Conservation (phyloP, 176 grass and related monocot genomes). For the Poa annua region DNA sequence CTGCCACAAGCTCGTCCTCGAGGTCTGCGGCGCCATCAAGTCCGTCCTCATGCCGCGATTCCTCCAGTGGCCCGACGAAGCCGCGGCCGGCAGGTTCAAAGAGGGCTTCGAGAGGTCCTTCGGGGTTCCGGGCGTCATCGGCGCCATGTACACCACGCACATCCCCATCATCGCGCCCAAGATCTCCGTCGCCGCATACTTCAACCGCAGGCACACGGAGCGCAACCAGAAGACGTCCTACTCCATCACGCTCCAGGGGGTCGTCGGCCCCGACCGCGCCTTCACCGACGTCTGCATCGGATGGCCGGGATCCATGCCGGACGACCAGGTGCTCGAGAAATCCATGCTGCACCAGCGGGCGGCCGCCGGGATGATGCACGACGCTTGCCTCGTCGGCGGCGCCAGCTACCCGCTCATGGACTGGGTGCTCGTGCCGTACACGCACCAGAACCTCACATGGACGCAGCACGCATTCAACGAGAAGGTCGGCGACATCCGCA, state of each 20-base stretch:
- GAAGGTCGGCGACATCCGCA: conserved; percentile 72
- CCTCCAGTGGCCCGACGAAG: conserved; percentile 78
- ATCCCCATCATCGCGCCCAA: conserved; percentile 99
- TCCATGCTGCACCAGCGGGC: conserved; percentile 88
- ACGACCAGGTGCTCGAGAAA: conserved; percentile 91
- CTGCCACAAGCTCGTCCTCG: conserved; percentile 94
- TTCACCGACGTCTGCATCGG: conserved; percentile 98
- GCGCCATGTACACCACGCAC: conserved; percentile 94
- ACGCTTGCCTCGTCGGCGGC: conserved; percentile 70
- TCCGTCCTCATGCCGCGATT: conserved; percentile 85
- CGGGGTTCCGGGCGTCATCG: conserved; percentile 59
- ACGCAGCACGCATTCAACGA: conserved; percentile 95
- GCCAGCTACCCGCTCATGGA: conserved; percentile 86
- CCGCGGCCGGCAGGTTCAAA: conserved; percentile 48
- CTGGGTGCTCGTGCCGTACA: conserved; percentile 95
- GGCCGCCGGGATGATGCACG: conserved; percentile 73
- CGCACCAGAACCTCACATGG: conserved; percentile 94
- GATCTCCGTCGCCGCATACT: conserved; percentile 84
- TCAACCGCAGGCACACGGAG: conserved; percentile 96
- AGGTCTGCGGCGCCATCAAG: conserved; percentile 91
- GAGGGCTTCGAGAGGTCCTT: conserved; percentile 53
- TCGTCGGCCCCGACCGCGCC: conserved; percentile 70
- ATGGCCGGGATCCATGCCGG: conserved; percentile 93
- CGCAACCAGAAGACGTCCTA: conserved; percentile 98
- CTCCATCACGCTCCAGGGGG: conserved; percentile 92